Evolutionary conservation across 805 yeast genomes (phyloP), one percentile per base, ranked within the genome.

Genomic region (Candida saitoana): DNA sequence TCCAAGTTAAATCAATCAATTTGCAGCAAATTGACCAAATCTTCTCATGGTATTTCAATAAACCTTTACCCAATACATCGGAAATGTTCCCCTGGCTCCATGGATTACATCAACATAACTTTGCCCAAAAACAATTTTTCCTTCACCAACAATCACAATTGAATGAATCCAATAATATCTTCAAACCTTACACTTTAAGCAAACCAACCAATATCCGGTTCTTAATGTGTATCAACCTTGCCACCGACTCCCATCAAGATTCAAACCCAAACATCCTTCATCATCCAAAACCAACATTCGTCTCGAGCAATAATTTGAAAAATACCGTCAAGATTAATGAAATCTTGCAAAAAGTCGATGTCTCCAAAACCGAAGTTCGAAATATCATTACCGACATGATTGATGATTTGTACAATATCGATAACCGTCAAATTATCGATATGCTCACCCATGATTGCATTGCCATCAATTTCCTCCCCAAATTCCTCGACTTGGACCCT

Each of bases 41-140:
- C 0, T 67, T 69, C 43, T 40, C 45, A 15, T 65, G 69, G 66
- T 69, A 69, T 49, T 69, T 69, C 48, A 59, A 62, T 49, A 51
- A 52, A 15, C 61, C 64, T 1, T 55, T 69, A 3, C 96, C 96
- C 0, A 76, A 76, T 3, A 82, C 90, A 15, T 74, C 71, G 18
- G 55, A 55, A 8, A 77, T 90, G 73, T 90, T 89, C 52, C 97
- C 97, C 0, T 89, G 96, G 96, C 68, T 87, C 18, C 96, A 90
- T 58, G 93, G 95, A 1, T 67, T 85, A 34, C 79, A 82, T 47
- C 70, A 69, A 11, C 68, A 71, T 27, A 79, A 80, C 52, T 65
- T 71, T 33, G 76, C 82, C 18, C 84, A 79, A 52, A 62, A 73
- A 34, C 64, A 72, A 59, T 66, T 79, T 47, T 69, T 69, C 46